Percentiles rank a stretch among this genome's conserved stretches.
phyloP scores from a whole-genome alignment of 257 asterid species.

The Echites panduratus region DNA sequence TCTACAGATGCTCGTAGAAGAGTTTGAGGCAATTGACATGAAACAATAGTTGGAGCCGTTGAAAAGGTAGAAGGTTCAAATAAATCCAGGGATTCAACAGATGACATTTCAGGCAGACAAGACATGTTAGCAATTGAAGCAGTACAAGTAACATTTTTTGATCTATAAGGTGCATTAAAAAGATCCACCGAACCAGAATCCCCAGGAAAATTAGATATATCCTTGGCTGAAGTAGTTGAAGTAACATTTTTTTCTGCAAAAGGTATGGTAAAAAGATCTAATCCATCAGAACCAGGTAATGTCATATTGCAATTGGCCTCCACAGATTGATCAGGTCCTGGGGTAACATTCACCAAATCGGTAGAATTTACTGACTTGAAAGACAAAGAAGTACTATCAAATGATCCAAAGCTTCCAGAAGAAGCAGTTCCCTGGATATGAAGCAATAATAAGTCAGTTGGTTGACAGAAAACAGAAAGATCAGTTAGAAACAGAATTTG shows the following conservation, averaged over 20 bases:
- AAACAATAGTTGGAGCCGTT: slow-evolving; percentile 30
- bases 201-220: slow-evolving; percentile 29
- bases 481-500: background rate
- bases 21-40: slow-evolving; percentile 35
- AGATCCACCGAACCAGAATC: slow-evolving; percentile 39
- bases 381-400: slow-evolving; percentile 45
- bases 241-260: slow-evolving; percentile 30
- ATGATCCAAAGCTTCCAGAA: slow-evolving; percentile 59
- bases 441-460: slow-evolving; percentile 23
- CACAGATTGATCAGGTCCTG: slow-evolving; percentile 34
- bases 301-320: slow-evolving; percentile 24
- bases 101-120: slow-evolving; percentile 35
- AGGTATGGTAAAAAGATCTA: slow-evolving; percentile 49
- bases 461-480: background rate
- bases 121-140: slow-evolving; percentile 28
- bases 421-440: slow-evolving; percentile 57
- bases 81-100: slow-evolving; percentile 29
- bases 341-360: slow-evolving; percentile 24
- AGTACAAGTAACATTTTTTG: slow-evolving; percentile 26
- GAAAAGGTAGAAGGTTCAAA: slow-evolving; percentile 40
- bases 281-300: slow-evolving; percentile 26
- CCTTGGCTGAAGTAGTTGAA: slow-evolving; percentile 27
- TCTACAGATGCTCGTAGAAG: slow-evolving; percentile 37
- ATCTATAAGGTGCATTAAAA: slow-evolving; percentile 38
- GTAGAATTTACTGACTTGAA: slow-evolving; percentile 27